Evolutionary conservation across 768 basidiomycete species (phyloP).

Genomic region (Amanita thiersii): DNA sequence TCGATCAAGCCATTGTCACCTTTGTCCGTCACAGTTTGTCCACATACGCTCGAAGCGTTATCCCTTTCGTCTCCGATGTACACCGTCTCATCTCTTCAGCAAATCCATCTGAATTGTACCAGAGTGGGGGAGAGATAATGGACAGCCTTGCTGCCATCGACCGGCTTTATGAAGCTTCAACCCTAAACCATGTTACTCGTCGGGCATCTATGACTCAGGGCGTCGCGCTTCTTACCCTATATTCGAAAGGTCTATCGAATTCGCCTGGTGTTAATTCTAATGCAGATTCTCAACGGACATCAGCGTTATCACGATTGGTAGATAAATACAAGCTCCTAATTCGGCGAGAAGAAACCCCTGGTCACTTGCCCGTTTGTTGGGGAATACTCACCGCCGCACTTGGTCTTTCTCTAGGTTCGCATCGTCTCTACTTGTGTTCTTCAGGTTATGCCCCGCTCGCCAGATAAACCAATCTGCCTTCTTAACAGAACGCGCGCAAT

Average conservation of each 20-base stretch:
- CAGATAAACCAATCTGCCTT: conserved; percentile 6
- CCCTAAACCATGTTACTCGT: conserved; percentile 82
- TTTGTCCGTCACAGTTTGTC: conserved; percentile 68
- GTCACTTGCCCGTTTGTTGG: conserved; percentile 91
- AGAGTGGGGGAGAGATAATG: conserved; percentile 21
- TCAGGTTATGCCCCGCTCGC: conserved; percentile 1
- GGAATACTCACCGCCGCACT: conserved; percentile 77
- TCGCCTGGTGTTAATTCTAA: conserved; percentile 29
- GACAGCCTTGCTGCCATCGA: conserved; percentile 51
- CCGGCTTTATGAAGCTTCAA: conserved; percentile 73
- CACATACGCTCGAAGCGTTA: conserved; percentile 71
- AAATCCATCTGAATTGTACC: conserved; percentile 1
- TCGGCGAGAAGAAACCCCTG: conserved; percentile 55
- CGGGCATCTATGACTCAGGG: conserved; percentile 90
- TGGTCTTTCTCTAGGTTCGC: conserved; percentile 60
- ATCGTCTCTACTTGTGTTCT: conserved; percentile 4
- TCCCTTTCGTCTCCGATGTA: conserved; percentile 74
- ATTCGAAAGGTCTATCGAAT: conserved; percentile 68
- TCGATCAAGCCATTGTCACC: conserved; percentile 30
- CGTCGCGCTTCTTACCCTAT: conserved; percentile 84
- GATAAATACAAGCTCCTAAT: conserved; percentile 63
- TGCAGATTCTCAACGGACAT: conserved; percentile 17
- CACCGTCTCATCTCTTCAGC: conserved; percentile 32
- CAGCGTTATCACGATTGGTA: conserved; percentile 31
- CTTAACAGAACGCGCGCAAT: conserved; percentile 65